phyloP scores from a whole-genome alignment of 2,329 filamentous ascomycete species.

The Fonsecaea pugnacius region DNA sequence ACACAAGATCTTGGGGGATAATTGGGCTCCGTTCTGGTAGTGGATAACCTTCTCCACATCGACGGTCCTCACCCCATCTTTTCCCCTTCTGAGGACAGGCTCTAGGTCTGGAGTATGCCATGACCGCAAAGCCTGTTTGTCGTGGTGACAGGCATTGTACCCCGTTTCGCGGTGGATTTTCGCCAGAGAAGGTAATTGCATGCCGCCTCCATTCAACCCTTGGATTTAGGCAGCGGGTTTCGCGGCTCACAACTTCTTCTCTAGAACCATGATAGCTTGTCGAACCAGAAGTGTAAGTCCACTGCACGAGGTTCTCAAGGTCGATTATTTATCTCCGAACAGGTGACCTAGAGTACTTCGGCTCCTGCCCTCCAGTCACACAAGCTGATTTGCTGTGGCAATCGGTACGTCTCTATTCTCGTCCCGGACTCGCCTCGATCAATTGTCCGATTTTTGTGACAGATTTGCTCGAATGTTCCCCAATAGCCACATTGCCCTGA shows the following conservation, averaged over 20 bases:
- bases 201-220: neutral
- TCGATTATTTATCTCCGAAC: constrained; percentile 15
- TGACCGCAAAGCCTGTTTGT: neutral
- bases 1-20: constrained; percentile 9
- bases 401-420: neutral
- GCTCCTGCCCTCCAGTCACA: neutral
- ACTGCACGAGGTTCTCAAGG: neutral
- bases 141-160: neutral
- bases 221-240: neutral
- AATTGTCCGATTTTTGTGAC: neutral
- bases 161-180: neutral
- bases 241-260: neutral
- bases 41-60: constrained; percentile 26
- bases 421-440: neutral
- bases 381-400: neutral
- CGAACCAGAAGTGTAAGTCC: neutral
- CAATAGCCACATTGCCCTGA: neutral
- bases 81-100: constrained; percentile 7
- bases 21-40: constrained; percentile 15
- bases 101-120: neutral
- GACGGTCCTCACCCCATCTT: constrained; percentile 13
- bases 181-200: constrained; percentile 17
- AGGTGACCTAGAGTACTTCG: neutral
- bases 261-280: neutral
- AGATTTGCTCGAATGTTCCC: neutral